Base-by-base conservation (phyloP, 2,329 filamentous ascomycete genomes). In the Clarireedia hainanense region DNA sequence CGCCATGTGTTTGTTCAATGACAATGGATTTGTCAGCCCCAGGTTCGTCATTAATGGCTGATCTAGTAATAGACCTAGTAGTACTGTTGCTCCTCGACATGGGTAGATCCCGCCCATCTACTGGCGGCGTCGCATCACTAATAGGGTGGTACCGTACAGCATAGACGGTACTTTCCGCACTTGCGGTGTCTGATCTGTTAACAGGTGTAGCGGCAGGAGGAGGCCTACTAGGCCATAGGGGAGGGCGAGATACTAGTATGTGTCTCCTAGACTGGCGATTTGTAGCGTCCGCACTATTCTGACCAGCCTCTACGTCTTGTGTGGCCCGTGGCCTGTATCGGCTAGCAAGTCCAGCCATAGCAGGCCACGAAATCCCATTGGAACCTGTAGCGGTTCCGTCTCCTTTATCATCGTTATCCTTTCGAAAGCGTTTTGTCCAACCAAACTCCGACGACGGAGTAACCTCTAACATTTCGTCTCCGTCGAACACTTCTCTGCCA, bases 401-500 rank as follows among this genome's bases (percentile, higher is more conserved):
- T 12, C 55, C 59, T 20, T 55, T 57, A 36, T 54, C 57, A 47
- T 55, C 58, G 23, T 55, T 56, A 40, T 58, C 59, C 36, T 57
- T 59, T 20, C 57, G 40, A 47, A 67, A 64, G 42, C 65, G 62
- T 37, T 67, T 60, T 67, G 65, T 61, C 71, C 70, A 66, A 37
- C 65, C 58, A 68, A 79, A 72, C 58, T 83, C 80, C 55, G 81
- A 76, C 2, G 78, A 80, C 4, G 80, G 78, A 4, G 78, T 83
- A 46, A 80, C 75, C 53, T 86, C 83, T 9, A 88, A 72, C 84
- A 88, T 88, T 64, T 89, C 86, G 64, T 88, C 85, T 2, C 84
- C 85, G 64, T 88, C 85, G 62, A 87, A 88, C 0, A 88, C 76
- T 64, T 88, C 85, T 58, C 85, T 74, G 10, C 85, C 85, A 1